Percentiles rank a stretch among this genome's conserved stretches.
These are phyloP conservation scores for Fusarium musae DNA, from an alignment of 2,329 filamentous ascomycete genomes.

Conservation along the genomic window DNA sequence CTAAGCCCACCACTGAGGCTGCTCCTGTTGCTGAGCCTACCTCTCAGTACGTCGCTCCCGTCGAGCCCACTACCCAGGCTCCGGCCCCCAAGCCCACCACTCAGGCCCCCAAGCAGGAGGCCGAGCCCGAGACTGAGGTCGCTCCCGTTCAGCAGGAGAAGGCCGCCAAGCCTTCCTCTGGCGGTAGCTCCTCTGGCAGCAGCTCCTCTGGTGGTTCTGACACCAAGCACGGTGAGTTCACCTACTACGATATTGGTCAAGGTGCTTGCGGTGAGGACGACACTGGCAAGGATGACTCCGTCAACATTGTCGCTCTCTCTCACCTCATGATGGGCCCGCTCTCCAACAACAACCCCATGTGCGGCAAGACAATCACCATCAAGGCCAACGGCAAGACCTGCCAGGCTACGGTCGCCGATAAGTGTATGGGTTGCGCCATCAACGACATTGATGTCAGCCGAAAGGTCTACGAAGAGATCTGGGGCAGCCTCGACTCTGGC, in stretches of 20 bases:
- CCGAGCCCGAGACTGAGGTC: slow-evolving; percentile 19
- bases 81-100: slow-evolving; percentile 11
- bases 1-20: slow-evolving; percentile 23
- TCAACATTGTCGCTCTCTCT: slow-evolving; percentile 77
- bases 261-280: slow-evolving; percentile 74
- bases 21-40: slow-evolving; percentile 17
- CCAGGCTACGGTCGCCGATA: slow-evolving; percentile 74
- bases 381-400: slow-evolving; percentile 66
- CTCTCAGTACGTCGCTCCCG: slow-evolving; percentile 30
- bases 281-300: slow-evolving; percentile 61
- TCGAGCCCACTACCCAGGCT: slow-evolving; percentile 39
- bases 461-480: slow-evolving; percentile 66
- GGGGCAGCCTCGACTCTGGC: slow-evolving; percentile 57
- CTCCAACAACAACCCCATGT: slow-evolving; percentile 77
- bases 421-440: slow-evolving; percentile 75
- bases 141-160: slow-evolving; percentile 29
- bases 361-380: slow-evolving; percentile 75
- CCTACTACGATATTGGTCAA: slow-evolving; percentile 77
- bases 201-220: slow-evolving; percentile 18
- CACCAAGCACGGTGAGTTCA: slow-evolving; percentile 71
- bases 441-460: slow-evolving; percentile 70
- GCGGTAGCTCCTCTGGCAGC: slow-evolving; percentile 19
- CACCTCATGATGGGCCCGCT: slow-evolving; percentile 68
- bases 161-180: slow-evolving; percentile 25
- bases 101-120: slow-evolving; percentile 5